These are phyloP conservation scores for Syzygium syzygioides DNA, from an alignment of 441 rosid species.

Conservation along the genomic window DNA sequence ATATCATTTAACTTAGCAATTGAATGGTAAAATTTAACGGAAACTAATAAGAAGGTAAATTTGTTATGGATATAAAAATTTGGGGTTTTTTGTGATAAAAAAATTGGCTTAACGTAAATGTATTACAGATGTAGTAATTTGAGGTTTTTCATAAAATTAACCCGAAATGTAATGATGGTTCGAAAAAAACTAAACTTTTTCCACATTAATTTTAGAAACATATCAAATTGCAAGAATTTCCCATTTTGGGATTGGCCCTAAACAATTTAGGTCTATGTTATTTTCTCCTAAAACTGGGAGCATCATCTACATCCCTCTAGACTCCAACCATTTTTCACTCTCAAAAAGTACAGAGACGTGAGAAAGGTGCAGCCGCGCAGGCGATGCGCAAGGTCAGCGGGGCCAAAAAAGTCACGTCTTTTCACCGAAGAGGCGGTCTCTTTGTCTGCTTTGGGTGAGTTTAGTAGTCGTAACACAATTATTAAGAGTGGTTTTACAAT, in stretches of 20 bases:
- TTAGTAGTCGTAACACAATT: neutral
- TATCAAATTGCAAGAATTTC: neutral
- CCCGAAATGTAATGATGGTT: no score
- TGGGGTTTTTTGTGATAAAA: no score
- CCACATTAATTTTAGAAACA: no score
- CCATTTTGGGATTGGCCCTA: neutral
- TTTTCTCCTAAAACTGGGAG: neutral
- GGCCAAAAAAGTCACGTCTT: neutral
- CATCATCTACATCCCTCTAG: neutral
- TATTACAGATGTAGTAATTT: no score
- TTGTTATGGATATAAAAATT: accelerated
- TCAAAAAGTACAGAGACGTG: neutral
- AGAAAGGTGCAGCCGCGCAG: no score
- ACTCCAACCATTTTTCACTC: neutral
- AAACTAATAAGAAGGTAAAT: no score
- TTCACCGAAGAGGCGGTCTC: neutral
- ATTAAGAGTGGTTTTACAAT: neutral
- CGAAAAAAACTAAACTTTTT: no score
- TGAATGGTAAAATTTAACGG: no score
- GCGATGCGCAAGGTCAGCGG: no score
- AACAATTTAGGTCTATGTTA: neutral
- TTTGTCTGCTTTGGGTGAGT: neutral
- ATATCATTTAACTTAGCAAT: no score
- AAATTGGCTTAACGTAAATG: no score
- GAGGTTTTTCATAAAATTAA: no score